Conservation (phyloP, 2,329 filamentous ascomycete genomes). For the Epichloe glyceriae region DNA sequence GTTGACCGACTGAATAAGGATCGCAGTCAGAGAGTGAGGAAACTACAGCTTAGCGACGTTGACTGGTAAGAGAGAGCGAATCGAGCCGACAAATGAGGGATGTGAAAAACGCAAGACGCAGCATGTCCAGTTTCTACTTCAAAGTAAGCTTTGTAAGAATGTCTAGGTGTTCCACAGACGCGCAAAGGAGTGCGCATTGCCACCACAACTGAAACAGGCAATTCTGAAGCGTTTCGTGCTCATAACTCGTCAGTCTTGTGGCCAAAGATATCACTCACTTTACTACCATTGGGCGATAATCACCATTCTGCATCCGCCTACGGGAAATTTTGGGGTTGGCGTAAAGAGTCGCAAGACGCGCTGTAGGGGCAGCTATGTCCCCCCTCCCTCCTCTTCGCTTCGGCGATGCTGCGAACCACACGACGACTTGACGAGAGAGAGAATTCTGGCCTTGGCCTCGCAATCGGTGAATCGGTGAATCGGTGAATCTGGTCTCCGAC, state of each 20-base stretch:
- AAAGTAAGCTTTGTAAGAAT: not conserved
- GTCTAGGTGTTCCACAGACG: not conserved
- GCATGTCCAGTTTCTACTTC: not conserved
- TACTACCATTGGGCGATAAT: not conserved
- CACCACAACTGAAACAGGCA: not conserved
- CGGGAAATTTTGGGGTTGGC: not conserved
- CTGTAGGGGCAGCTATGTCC: not conserved
- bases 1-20: slow-evolving; percentile 45
- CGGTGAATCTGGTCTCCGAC: not conserved
- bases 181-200: not conserved
- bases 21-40: slow-evolving; percentile 70
- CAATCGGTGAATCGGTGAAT: not conserved
- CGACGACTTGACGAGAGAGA: not conserved
- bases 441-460: not conserved
- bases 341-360: no score
- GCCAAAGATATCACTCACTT: not conserved
- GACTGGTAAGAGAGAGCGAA: slow-evolving; percentile 59
- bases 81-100: not conserved
- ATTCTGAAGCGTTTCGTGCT: not conserved
- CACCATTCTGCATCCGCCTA: not conserved
- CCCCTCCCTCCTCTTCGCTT: no score
- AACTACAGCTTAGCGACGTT: slow-evolving; percentile 90
- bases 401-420: not conserved
- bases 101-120: not conserved
- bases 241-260: not conserved